Percentiles rank a stretch among this genome's conserved stretches.
Conservation (phyloP, 2,329 filamentous ascomycete species). For the Xylaria sp. region DNA sequence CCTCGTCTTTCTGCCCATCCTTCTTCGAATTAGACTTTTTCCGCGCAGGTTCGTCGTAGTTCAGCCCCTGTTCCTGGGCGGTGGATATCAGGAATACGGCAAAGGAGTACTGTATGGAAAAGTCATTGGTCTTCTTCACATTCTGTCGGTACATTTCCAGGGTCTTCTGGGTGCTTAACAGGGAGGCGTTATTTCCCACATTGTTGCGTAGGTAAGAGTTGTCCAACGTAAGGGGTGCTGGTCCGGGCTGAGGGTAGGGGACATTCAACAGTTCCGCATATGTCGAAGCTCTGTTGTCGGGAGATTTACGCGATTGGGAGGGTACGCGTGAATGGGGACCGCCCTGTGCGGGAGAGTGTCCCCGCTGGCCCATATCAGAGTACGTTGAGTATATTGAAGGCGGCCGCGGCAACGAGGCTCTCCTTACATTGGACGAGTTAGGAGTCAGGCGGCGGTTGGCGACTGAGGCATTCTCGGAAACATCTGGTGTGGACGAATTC, state of each 20-base stretch:
- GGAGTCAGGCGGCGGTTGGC: constrained; percentile 61
- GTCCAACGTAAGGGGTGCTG: constrained; percentile 64
- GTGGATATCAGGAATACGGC: constrained; percentile 89
- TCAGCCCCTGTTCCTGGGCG: constrained; percentile 69
- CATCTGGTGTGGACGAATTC: constrained; percentile 47
- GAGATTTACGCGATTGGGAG: constrained; percentile 51
- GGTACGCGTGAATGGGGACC: constrained; percentile 40
- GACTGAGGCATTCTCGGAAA: constrained; percentile 44
- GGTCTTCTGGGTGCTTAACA: constrained; percentile 87
- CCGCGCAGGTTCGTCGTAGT: constrained; percentile 42
- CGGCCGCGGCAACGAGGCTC: constrained; percentile 61
- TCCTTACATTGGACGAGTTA: constrained; percentile 47
- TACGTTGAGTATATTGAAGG: constrained; percentile 69
- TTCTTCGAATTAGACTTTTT: constrained; percentile 45
- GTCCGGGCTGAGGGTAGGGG: constrained; percentile 74
- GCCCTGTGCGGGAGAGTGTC: constrained; percentile 52
- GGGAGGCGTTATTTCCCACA: constrained; percentile 83
- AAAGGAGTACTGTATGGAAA: constrained; percentile 90
- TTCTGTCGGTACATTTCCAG: constrained; percentile 97
- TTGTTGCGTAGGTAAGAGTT: constrained; percentile 74
- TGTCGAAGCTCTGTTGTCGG: constrained; percentile 48
- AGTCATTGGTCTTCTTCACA: constrained; percentile 92
- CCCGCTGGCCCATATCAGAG: constrained; percentile 62
- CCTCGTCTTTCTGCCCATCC: constrained; percentile 21
- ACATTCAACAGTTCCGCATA: constrained; percentile 59